Conservation (phyloP, 1,139 yeast genomes). For the Lodderomyces oxycetoniae region DNA sequence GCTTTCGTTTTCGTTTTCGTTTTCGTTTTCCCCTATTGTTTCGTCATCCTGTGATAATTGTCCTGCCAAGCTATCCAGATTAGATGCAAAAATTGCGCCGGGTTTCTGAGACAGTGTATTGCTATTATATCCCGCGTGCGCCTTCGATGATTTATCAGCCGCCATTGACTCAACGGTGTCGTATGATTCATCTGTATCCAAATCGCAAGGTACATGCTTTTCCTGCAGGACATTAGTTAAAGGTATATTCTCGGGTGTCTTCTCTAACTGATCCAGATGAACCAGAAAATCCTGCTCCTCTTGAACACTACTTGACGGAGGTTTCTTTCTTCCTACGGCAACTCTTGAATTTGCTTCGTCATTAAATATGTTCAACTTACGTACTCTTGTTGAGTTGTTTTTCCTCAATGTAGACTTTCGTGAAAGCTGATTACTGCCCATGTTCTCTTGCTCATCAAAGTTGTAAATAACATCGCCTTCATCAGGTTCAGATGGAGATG, state of each 20-base stretch:
- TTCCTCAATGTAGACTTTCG: conserved; percentile 39
- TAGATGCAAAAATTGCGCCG: too few species aligned
- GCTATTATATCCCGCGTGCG: too few species aligned
- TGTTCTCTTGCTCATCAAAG: conserved; percentile 27
- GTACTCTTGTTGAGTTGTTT: conserved; percentile 39
- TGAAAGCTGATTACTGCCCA: conserved; percentile 26
- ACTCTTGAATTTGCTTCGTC: conserved; percentile 9
- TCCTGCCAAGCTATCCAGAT: too few species aligned
- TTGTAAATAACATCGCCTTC: conserved; percentile 31
- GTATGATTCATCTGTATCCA: too few species aligned
- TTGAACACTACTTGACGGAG: conserved; percentile 1
- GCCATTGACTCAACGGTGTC: too few species aligned
- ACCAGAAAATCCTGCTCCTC: too few species aligned
- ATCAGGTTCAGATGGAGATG: conserved; percentile 10
- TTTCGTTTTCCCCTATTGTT: conserved; percentile 1
- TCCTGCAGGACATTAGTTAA: too few species aligned
- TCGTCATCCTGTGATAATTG: conserved; percentile 14
- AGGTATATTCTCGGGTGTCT: too few species aligned
- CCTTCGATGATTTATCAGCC: too few species aligned
- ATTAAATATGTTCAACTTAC: conserved; percentile 39
- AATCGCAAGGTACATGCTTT: too few species aligned
- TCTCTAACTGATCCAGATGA: too few species aligned
- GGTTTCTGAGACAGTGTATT: too few species aligned
- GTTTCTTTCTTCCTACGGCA: conserved; percentile 1
- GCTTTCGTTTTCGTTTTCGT: not conserved